These are phyloP conservation scores for Monosporozyma unispora DNA, from an alignment of 805 yeast genomes.

Conservation along the genomic window DNA sequence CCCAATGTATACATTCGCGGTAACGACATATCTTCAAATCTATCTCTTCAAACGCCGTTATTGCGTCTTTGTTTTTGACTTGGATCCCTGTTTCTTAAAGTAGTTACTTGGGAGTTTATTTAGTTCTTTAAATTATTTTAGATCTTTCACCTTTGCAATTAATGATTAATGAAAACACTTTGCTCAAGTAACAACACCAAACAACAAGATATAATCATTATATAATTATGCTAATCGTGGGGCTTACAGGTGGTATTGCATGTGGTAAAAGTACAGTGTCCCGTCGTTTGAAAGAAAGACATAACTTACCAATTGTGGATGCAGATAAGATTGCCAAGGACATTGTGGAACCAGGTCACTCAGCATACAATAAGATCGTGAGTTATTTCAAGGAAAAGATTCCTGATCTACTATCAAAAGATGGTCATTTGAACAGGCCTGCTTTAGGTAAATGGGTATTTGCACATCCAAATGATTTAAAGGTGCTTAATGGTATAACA, in stretches of 20 bases:
- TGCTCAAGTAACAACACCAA: not conserved
- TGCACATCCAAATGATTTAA: conserved; percentile 50
- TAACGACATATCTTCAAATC: conserved; percentile 12
- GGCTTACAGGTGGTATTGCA: conserved; percentile 97
- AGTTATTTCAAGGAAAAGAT: conserved; percentile 47
- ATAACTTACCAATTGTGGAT: conserved; percentile 59
- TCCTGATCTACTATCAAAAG: conserved; percentile 37
- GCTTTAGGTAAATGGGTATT: conserved; percentile 76
- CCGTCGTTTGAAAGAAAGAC: conserved; percentile 39
- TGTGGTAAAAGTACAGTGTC: conserved; percentile 95
- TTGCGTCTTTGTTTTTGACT: not conserved
- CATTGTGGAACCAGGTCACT: conserved; percentile 71
- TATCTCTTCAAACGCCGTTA: not conserved
- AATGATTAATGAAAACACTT: not conserved
- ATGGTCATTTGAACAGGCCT: conserved; percentile 49
- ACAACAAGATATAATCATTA: not conserved
- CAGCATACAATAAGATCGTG: conserved; percentile 61
- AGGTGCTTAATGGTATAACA: conserved; percentile 59
- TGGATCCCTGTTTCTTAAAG: not conserved
- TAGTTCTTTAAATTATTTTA: not conserved
- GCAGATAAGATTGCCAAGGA: conserved; percentile 86
- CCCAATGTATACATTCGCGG: conserved; percentile 38
- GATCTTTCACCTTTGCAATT: not conserved
- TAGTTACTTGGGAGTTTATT: not conserved
- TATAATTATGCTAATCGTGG: conserved; percentile 61